A percentile compares a stretch with the other conserved stretches of the same genome.
These are phyloP conservation scores for Tilletia horrida DNA, from an alignment of 1,284 basidiomycete genomes.

Conservation along the genomic window DNA sequence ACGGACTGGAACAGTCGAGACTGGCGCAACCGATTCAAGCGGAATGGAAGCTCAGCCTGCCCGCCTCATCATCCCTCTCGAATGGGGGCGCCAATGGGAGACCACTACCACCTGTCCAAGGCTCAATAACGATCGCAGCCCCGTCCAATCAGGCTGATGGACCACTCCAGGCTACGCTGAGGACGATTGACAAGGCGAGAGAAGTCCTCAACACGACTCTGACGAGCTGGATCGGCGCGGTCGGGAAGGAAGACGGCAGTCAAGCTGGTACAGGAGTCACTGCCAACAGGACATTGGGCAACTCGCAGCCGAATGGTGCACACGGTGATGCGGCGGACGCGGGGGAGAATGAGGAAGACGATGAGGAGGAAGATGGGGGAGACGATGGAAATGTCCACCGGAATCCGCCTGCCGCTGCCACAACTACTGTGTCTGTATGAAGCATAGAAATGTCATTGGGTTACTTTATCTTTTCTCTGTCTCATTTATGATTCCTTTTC, in stretches of 20 bases:
- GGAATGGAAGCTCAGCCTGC: neutral
- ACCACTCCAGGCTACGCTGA: neutral
- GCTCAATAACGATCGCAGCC: neutral
- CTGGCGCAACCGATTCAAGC: neutral
- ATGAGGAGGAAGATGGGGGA: conserved; percentile 12
- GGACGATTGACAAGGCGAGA: conserved; percentile 2
- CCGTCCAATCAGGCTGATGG: neutral
- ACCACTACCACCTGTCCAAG: neutral
- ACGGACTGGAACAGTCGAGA: neutral
- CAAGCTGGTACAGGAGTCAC: neutral
- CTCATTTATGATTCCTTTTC: neutral
- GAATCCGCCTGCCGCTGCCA: neutral
- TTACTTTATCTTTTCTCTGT: no score
- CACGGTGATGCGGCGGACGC: neutral
- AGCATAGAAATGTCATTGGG: no score
- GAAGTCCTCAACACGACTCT: conserved; percentile 4
- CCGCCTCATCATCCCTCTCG: no score
- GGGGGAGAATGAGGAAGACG: neutral
- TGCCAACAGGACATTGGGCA: neutral
- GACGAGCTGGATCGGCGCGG: conserved; percentile 9
- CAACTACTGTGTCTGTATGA: neutral
- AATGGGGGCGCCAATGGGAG: neutral
- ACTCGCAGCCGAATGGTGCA: neutral
- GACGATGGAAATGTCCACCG: conserved; percentile 9
- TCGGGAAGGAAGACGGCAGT: conserved; percentile 3